Evolutionary conservation across 176 grass and related monocot genomes (phyloP), one percentile per base, ranked within the genome.

Genomic region (Areca catechu): DNA sequence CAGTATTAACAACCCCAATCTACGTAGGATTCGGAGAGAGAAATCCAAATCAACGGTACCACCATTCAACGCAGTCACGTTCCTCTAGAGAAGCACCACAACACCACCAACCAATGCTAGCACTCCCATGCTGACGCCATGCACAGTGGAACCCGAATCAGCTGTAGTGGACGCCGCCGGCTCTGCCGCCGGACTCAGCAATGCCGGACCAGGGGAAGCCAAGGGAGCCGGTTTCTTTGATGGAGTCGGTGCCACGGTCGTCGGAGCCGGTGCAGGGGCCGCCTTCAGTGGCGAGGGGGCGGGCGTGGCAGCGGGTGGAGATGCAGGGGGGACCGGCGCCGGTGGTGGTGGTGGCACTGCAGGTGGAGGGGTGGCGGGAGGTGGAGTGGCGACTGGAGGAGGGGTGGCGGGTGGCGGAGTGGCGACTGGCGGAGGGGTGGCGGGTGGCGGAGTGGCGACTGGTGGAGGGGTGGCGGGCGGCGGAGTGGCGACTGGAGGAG

Each of bases 301-400:
- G 0, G 34, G 34, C 34, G 27, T 29, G 27, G 27, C 27, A 29
- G 69, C 5, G 80, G 27, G 80, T 1, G 81, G 59, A 50, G 81
- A 76, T 0, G 74, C 29, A 16, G 83, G 83, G 20, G 83, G 25
- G 3, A 70, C 52, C 17, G 68, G 82, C 72, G 17, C 77, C 56
- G 25, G 19, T 4, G 67, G 86, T 76, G 14, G 61, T 7, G 25
- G 21, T 0, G 71, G 21, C 2, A 71, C 16, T 5, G 63, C 51
- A 9, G 76, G 70, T 2, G 81, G 76, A 12, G 67, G 76, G 14
- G 82, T 62, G 4, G 76, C 9, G 0, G 83, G 83, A 3, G 30
- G 30, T 2, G 30, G 30, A 37, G 34, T 43, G 9, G 34, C 34
- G 9, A 14, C 34, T 0, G 34, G 10, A 0, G 10, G 34, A 43